Percentiles rank a stretch among this genome's conserved stretches.
These are phyloP conservation scores for Parachaetomium inaequale DNA, from an alignment of 495 filamentous ascomycete species.

Conservation along the genomic window DNA sequence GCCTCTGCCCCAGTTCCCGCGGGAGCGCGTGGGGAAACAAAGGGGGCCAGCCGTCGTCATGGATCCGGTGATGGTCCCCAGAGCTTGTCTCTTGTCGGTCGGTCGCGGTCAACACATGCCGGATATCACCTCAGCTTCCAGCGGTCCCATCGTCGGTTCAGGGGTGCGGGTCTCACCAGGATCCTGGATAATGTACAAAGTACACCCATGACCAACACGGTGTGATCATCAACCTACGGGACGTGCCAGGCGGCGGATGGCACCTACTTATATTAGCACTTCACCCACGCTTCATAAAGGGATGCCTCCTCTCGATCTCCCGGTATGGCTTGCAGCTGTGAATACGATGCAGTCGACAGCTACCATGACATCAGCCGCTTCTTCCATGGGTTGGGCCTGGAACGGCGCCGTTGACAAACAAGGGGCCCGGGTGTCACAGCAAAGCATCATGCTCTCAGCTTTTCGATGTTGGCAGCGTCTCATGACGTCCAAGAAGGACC, in stretches of 20 bases:
- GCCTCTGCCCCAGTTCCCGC: constrained; percentile 3
- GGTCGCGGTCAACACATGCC: constrained; percentile 13
- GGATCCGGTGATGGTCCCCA: constrained; percentile 8
- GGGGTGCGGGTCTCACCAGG: constrained; percentile 18
- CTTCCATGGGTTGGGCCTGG: constrained; percentile 7
- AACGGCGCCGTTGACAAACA: neutral
- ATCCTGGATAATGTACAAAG: constrained; percentile 1
- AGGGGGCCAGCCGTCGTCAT: neutral
- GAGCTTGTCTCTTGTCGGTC: constrained; percentile 5
- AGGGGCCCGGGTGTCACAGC: constrained; percentile 2
- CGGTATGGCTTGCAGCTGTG: neutral
- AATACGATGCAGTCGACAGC: constrained; percentile 4
- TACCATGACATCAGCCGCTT: constrained; percentile 8
- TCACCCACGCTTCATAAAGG: neutral
- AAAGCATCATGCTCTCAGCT: constrained; percentile 11
- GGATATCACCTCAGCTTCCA: constrained; percentile 3
- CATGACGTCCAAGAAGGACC: constrained; percentile 12
- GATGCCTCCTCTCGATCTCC: neutral
- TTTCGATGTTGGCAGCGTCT: constrained; percentile 15
- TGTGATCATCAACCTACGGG: constrained; percentile 1
- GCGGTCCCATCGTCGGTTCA: constrained; percentile 1
- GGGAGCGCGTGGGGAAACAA: constrained; percentile 15
- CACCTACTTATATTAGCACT: constrained; percentile 4
- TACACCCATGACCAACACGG: constrained; percentile 16
- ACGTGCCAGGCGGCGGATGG: neutral